Conservation (phyloP, 768 basidiomycete genomes). For the Lactarius trivialis region DNA sequence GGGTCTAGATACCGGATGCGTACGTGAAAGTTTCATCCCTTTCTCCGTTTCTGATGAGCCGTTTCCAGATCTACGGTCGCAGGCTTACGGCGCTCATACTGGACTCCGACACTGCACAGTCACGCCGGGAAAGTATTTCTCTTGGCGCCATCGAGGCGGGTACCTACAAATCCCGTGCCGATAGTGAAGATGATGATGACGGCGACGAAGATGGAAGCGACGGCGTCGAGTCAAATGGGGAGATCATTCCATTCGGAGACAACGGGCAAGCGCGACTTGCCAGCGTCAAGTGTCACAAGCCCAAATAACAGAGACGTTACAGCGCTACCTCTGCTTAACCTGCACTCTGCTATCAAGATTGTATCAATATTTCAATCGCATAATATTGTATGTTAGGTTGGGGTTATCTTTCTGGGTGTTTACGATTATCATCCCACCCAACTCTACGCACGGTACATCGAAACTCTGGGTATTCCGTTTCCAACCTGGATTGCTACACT, state of each 20-base stretch:
- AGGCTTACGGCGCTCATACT: slow-evolving; percentile 66
- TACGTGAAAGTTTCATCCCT: slow-evolving; percentile 33
- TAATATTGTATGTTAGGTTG: neutral
- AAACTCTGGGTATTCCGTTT: too few species aligned
- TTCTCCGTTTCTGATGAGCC: slow-evolving; percentile 3
- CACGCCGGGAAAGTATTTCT: neutral
- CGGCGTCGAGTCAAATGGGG: slow-evolving; percentile 20
- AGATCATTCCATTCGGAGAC: slow-evolving; percentile 51
- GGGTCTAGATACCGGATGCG: slow-evolving; percentile 85
- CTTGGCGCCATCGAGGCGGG: neutral
- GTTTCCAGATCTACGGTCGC: slow-evolving; percentile 47
- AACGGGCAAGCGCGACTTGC: slow-evolving; percentile 40
- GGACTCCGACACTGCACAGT: slow-evolving; percentile 20
- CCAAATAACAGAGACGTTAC: neutral
- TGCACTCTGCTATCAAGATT: too few species aligned
- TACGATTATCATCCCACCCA: too few species aligned
- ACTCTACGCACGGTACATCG: too few species aligned
- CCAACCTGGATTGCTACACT: too few species aligned
- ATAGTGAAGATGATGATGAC: slow-evolving; percentile 17
- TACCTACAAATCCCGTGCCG: neutral
- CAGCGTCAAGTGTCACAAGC: slow-evolving; percentile 41
- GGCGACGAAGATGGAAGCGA: slow-evolving; percentile 26
- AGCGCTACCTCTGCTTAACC: too few species aligned
- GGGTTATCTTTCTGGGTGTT: too few species aligned
- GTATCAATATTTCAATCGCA: neutral